These are phyloP conservation scores for Xylaria grammica DNA, from an alignment of 495 filamentous ascomycete genomes.

Conservation along the genomic window DNA sequence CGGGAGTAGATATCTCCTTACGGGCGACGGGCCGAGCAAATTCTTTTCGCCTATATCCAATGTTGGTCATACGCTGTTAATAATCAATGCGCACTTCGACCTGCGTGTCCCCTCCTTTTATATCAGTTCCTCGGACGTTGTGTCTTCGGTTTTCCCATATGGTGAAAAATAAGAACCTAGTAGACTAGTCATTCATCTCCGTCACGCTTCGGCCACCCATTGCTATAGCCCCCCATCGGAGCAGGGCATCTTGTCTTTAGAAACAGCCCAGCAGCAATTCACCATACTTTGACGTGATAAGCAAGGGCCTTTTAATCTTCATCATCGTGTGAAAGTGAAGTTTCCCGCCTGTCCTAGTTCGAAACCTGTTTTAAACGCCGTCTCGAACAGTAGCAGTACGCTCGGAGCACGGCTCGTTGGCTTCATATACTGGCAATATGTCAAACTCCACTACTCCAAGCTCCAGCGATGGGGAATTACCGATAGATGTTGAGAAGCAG, in stretches of 20 bases:
- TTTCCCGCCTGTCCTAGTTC: not conserved
- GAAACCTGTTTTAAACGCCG: not conserved
- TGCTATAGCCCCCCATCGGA: not conserved
- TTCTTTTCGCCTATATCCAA: constrained; percentile 9
- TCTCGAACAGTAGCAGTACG: not conserved
- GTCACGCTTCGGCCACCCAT: not conserved
- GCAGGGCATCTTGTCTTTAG: not conserved
- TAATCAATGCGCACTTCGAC: not conserved
- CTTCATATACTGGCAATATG: constrained; percentile 21
- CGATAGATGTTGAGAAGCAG: constrained; percentile 34
- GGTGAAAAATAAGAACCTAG: not conserved
- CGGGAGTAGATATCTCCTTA: not conserved
- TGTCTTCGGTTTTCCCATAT: not conserved
- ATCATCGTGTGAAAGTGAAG: not conserved
- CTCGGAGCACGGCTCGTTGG: not conserved
- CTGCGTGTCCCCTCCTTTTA: not conserved
- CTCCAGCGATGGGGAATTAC: constrained; percentile 33
- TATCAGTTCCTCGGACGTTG: not conserved
- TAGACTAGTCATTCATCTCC: constrained; percentile 3
- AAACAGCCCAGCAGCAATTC: constrained; percentile 8
- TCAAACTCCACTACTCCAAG: constrained; percentile 23
- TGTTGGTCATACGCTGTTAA: constrained; percentile 2
- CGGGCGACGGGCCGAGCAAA: not conserved
- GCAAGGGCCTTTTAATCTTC: not conserved
- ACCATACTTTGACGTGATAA: not conserved